Evolutionary conservation across 2,329 filamentous ascomycete genomes (phyloP).

Genomic region (Orbilia quercus): DNA sequence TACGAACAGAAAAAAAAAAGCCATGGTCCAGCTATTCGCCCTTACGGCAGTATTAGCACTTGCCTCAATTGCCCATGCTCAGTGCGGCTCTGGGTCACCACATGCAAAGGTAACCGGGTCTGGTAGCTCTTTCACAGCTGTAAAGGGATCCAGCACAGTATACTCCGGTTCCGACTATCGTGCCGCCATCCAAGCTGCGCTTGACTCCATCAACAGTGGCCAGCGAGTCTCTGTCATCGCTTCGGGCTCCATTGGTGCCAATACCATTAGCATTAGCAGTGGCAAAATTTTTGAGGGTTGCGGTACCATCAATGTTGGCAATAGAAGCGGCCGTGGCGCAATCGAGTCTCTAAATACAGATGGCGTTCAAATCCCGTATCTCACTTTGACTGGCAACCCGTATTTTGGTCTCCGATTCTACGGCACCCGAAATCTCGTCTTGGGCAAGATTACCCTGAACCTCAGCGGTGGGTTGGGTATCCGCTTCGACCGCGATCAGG

Average conservation of each 20-base stretch:
- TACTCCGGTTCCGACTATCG: constrained; percentile 70
- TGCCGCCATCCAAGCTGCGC: constrained; percentile 68
- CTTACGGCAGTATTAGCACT: constrained; percentile 10
- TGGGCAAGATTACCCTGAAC: constrained; percentile 70
- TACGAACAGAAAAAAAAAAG: not conserved
- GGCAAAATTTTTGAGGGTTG: constrained; percentile 72
- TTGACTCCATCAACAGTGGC: constrained; percentile 68
- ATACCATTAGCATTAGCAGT: constrained; percentile 67
- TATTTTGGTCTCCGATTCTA: constrained; percentile 71
- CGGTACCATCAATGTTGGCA: constrained; percentile 68
- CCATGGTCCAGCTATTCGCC: not conserved
- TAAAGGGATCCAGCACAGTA: constrained; percentile 64
- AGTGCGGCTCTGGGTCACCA: not conserved
- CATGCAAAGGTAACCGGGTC: constrained; percentile 63
- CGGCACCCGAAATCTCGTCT: constrained; percentile 66
- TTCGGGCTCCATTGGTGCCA: constrained; percentile 69
- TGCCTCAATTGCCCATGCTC: constrained; percentile 5
- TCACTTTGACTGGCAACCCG: constrained; percentile 70
- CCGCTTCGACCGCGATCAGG: constrained; percentile 70
- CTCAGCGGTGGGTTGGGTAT: constrained; percentile 69
- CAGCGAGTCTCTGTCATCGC: constrained; percentile 69
- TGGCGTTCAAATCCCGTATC: constrained; percentile 69
- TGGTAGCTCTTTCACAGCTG: constrained; percentile 65
- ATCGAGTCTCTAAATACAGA: constrained; percentile 68
- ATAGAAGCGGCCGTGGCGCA: constrained; percentile 66